phyloP scores from a whole-genome alignment of 2,329 filamentous ascomycete species.

The Pseudogymnoascus sp. region DNA sequence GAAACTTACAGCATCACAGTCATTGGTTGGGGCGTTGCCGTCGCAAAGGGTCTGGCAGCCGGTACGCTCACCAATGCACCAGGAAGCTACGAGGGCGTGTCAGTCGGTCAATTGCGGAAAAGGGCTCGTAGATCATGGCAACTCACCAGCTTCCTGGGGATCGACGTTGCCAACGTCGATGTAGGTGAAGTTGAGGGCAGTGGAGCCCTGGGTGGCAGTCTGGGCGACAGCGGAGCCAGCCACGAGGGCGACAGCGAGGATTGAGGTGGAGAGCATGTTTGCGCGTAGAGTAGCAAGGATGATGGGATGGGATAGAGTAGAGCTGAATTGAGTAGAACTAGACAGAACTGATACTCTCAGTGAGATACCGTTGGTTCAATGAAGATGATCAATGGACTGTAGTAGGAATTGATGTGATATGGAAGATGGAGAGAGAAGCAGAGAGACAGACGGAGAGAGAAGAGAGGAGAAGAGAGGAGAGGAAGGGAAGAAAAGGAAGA shows the following conservation, averaged over 20 bases:
- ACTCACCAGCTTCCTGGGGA: slow-evolving; percentile 27
- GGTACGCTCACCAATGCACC: slow-evolving; percentile 52
- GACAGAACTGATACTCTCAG: not conserved
- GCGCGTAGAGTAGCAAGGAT: slow-evolving; percentile 7
- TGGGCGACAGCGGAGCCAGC: slow-evolving; percentile 21
- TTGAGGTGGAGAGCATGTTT: slow-evolving; percentile 25
- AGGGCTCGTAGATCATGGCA: slow-evolving; percentile 8
- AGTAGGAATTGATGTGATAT: not conserved
- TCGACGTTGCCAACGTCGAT: slow-evolving; percentile 35
- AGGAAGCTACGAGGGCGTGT: slow-evolving; percentile 33
- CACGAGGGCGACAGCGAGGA: slow-evolving; percentile 22
- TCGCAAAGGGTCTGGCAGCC: slow-evolving; percentile 53
- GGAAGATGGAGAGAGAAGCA: not conserved
- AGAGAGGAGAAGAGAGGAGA: not conserved
- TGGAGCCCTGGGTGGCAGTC: slow-evolving; percentile 16
- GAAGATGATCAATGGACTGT: not conserved
- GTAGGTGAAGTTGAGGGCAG: slow-evolving; percentile 22
- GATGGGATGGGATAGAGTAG: not conserved
- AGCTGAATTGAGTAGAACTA: not conserved
- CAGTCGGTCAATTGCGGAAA: not conserved
- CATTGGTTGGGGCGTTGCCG: slow-evolving; percentile 40
- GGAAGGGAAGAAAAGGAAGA: not conserved
- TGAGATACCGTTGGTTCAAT: not conserved
- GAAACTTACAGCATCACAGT: slow-evolving; percentile 47
- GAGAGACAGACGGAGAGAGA: slow-evolving; percentile 2